A percentile compares a stretch with the other conserved stretches of the same genome.
Conservation (phyloP, 345 rosid genomes). For the Anacardium occidentale region DNA sequence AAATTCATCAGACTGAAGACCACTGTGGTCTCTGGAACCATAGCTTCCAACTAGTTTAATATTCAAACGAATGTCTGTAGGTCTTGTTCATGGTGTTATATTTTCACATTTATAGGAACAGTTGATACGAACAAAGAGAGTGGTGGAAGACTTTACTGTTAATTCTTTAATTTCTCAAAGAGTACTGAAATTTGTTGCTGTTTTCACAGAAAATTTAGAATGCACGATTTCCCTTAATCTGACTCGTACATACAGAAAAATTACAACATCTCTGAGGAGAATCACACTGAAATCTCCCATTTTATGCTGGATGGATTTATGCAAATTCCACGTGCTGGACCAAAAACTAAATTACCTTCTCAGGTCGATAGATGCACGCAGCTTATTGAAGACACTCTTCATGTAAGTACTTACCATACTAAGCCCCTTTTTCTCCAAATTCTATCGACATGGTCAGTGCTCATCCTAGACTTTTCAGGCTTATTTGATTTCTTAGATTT, state of each 20-base stretch:
- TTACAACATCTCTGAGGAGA: slow-evolving; percentile 25
- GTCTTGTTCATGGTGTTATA: too few species aligned
- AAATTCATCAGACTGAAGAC: too few species aligned
- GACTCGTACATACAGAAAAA: slow-evolving; percentile 33
- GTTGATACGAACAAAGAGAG: too few species aligned
- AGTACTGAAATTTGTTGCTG: too few species aligned
- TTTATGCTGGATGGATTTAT: slow-evolving; percentile 23
- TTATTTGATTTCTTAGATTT: slow-evolving; percentile 78
- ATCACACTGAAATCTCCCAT: slow-evolving; percentile 26
- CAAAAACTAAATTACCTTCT: slow-evolving; percentile 28
- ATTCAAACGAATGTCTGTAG: too few species aligned
- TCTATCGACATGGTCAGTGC: slow-evolving; percentile 82
- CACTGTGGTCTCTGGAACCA: too few species aligned
- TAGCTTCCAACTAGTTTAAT: too few species aligned
- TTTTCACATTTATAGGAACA: too few species aligned
- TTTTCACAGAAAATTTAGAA: slow-evolving; percentile 26
- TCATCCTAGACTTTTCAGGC: slow-evolving; percentile 94
- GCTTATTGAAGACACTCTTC: slow-evolving; percentile 31
- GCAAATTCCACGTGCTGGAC: slow-evolving; percentile 22
- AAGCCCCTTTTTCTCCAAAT: slow-evolving; percentile 65
- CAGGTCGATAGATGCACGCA: slow-evolving; percentile 16
- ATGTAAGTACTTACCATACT: slow-evolving; percentile 64
- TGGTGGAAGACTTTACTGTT: too few species aligned
- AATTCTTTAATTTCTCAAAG: too few species aligned
- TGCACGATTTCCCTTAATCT: slow-evolving; percentile 18